A percentile compares a stretch with the other conserved stretches of the same genome.
Conservation (phyloP, 2,329 filamentous ascomycete genomes). For the Trichoderma sp. region DNA sequence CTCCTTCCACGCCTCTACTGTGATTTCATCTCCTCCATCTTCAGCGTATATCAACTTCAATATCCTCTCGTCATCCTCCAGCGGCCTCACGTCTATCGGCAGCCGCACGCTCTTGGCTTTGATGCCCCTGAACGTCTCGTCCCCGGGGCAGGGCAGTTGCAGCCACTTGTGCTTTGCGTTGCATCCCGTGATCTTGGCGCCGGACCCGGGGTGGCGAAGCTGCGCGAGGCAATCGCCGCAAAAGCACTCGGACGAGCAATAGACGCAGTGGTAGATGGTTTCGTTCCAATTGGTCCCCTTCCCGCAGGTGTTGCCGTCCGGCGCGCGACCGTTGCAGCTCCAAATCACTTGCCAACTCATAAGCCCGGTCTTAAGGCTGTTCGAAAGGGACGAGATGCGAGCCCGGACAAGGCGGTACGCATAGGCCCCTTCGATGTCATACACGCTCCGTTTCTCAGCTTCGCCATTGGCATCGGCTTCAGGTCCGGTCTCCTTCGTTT, state of each 20-base stretch:
- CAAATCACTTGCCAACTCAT: neutral
- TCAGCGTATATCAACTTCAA: neutral
- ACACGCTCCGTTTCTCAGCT: neutral
- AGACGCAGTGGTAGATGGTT: neutral
- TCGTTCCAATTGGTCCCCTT: neutral
- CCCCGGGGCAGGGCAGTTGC: neutral
- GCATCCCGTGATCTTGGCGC: neutral
- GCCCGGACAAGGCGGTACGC: neutral
- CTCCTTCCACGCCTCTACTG: neutral
- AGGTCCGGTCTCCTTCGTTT: neutral
- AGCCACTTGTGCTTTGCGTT: slow-evolving; percentile 1
- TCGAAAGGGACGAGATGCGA: neutral
- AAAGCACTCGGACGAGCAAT: neutral
- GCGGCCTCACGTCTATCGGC: neutral
- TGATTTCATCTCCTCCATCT: neutral
- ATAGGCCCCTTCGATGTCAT: neutral
- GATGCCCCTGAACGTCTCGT: neutral
- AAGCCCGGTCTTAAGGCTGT: neutral
- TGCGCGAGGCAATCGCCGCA: neutral
- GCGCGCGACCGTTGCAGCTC: neutral
- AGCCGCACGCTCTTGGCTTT: neutral
- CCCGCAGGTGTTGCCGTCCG: neutral
- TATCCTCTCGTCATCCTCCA: neutral
- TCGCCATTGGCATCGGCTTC: neutral
- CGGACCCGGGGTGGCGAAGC: neutral